Percentiles rank a stretch among this genome's conserved stretches.
Evolutionary conservation across 495 filamentous ascomycete genomes (phyloP).

Genomic region (Aeminium ludgeri): DNA sequence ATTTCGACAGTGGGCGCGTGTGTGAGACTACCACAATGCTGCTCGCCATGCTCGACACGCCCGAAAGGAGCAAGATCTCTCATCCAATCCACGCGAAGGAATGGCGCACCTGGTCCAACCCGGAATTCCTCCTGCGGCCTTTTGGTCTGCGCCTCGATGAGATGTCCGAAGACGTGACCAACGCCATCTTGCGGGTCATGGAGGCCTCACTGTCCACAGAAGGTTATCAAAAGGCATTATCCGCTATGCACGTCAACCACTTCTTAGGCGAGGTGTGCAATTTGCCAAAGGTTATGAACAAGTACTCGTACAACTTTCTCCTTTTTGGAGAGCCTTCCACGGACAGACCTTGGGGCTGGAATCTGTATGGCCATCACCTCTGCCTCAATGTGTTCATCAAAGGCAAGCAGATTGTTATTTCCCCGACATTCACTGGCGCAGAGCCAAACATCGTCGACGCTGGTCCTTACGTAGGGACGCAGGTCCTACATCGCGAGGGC

Average conservation of each 20-base stretch:
- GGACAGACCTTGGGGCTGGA: slow-evolving; percentile 46
- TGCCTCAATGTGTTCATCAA: slow-evolving; percentile 51
- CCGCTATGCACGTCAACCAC: slow-evolving; percentile 57
- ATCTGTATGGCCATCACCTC: slow-evolving; percentile 62
- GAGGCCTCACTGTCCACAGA: slow-evolving; percentile 41
- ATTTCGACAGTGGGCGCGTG: slow-evolving; percentile 38
- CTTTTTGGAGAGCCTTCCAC: slow-evolving; percentile 40
- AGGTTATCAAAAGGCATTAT: slow-evolving; percentile 52
- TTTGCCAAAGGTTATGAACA: slow-evolving; percentile 45
- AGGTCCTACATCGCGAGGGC: slow-evolving; percentile 47
- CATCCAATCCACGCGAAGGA: slow-evolving; percentile 52
- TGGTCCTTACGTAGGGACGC: slow-evolving; percentile 42
- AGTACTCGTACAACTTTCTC: slow-evolving; percentile 57
- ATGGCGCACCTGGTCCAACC: slow-evolving; percentile 60
- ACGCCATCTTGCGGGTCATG: slow-evolving; percentile 36
- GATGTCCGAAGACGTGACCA: slow-evolving; percentile 26
- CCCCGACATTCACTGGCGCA: slow-evolving; percentile 58
- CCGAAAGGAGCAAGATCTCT: slow-evolving; percentile 29
- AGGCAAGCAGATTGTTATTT: slow-evolving; percentile 40
- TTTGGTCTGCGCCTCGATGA: slow-evolving; percentile 51
- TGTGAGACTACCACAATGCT: slow-evolving; percentile 30
- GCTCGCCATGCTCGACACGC: slow-evolving; percentile 27
- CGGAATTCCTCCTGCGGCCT: slow-evolving; percentile 33
- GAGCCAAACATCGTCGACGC: slow-evolving; percentile 57
- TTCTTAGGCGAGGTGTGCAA: slow-evolving; percentile 54